Percentiles rank a stretch among this genome's conserved stretches.
Conservation (phyloP, 1,139 yeast species). For the Yamadazyma jaroonii region DNA sequence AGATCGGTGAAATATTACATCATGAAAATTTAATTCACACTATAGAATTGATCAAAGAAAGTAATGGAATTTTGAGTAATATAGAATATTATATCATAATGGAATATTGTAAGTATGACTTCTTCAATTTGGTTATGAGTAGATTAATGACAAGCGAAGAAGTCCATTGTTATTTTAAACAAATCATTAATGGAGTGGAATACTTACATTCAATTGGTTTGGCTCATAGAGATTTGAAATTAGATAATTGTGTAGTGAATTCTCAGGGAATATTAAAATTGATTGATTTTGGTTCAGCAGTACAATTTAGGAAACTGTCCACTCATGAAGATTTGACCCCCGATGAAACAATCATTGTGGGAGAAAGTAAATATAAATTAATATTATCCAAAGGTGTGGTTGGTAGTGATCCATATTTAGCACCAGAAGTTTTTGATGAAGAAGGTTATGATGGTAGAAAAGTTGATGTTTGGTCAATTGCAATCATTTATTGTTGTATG, state of each 20-base stretch:
- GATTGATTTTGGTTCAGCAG: slow-evolving; percentile 78
- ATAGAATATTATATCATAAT: slow-evolving; percentile 58
- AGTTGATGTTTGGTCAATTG: slow-evolving; percentile 77
- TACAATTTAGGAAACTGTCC: slow-evolving; percentile 48
- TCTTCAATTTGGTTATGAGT: slow-evolving; percentile 74
- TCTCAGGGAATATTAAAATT: slow-evolving; percentile 60
- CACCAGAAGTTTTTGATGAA: slow-evolving; percentile 67
- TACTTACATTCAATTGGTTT: slow-evolving; percentile 66
- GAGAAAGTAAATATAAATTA: slow-evolving; percentile 27
- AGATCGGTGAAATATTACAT: slow-evolving; percentile 56
- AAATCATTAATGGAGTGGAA: slow-evolving; percentile 57
- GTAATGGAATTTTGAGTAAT: slow-evolving; percentile 24
- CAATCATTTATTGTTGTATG: slow-evolving; percentile 77
- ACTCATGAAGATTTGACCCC: slow-evolving; percentile 13
- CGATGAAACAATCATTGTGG: slow-evolving; percentile 20
- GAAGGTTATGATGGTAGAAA: slow-evolving; percentile 65
- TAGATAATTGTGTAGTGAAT: slow-evolving; percentile 75
- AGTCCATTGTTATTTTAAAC: slow-evolving; percentile 66
- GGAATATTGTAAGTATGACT: slow-evolving; percentile 76
- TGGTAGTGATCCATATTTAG: slow-evolving; percentile 78
- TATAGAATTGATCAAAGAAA: slow-evolving; percentile 53
- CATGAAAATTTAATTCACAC: slow-evolving; percentile 68
- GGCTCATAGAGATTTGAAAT: slow-evolving; percentile 74
- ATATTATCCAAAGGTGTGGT: slow-evolving; percentile 62
- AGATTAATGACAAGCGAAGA: slow-evolving; percentile 61